A percentile compares a stretch with the other conserved stretches of the same genome.
phyloP scores from a whole-genome alignment of 805 yeast species.

The Cyberlindnera xishuangbannaensis region DNA sequence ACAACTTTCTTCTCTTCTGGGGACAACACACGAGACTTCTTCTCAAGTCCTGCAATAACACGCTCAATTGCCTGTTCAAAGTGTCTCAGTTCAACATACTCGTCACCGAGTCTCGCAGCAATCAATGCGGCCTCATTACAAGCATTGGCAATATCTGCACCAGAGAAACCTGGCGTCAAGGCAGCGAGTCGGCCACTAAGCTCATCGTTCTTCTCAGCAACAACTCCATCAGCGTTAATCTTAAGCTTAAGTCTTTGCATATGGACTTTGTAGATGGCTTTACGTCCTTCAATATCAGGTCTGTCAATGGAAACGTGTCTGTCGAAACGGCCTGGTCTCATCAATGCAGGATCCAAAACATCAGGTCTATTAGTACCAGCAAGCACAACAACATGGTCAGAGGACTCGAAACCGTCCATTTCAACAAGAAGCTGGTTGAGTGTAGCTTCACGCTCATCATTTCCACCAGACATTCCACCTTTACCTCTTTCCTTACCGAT shows the following conservation, averaged over 20 bases:
- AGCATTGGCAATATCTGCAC: constrained; percentile 93
- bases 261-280: constrained; percentile 79
- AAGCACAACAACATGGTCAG: constrained; percentile 86
- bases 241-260: constrained; percentile 51
- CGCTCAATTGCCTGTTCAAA: constrained; percentile 93
- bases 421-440: constrained; percentile 88
- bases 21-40: constrained; percentile 71
- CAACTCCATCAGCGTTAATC: constrained; percentile 33
- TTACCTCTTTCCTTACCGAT: constrained; percentile 82
- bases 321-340: constrained; percentile 95
- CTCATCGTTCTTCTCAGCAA: constrained; percentile 42
- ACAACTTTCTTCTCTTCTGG: constrained; percentile 79
- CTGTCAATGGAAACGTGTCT: constrained; percentile 81
- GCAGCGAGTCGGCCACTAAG: constrained; percentile 84
- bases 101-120: constrained; percentile 76
- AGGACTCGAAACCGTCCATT: constrained; percentile 89
- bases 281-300: constrained; percentile 87
- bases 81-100: constrained; percentile 57
- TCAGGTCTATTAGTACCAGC: constrained; percentile 96
- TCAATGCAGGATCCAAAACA: constrained; percentile 79
- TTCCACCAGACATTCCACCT: constrained; percentile 70
- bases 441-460: constrained; percentile 92
- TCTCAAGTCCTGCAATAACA: constrained; percentile 91
- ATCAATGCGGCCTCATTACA: constrained; percentile 93
- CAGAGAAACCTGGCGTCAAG: constrained; percentile 91